Percentiles rank a stretch among this genome's conserved stretches.
These are phyloP conservation scores for Sporisorium exsertum DNA, from an alignment of 1,284 basidiomycete genomes.

Conservation along the genomic window DNA sequence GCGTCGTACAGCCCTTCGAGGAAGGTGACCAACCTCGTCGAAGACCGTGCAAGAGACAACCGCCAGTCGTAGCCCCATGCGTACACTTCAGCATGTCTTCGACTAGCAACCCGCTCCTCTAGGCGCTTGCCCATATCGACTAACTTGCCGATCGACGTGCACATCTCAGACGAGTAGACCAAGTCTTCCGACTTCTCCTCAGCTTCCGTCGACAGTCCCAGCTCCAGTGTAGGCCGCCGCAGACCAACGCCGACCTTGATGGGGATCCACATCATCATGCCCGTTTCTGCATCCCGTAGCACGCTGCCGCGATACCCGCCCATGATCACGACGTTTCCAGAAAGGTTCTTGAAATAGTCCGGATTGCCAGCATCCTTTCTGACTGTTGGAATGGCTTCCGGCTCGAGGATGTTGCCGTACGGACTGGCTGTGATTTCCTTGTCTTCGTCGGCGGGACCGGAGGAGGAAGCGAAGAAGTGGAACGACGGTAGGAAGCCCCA, in stretches of 20 bases:
- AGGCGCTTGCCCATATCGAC: constrained; percentile 67
- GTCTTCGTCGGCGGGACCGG: not conserved
- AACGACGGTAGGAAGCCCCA: constrained; percentile 48
- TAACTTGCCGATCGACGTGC: constrained; percentile 58
- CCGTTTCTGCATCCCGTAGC: constrained; percentile 61
- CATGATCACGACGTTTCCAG: constrained; percentile 66
- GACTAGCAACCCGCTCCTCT: constrained; percentile 40
- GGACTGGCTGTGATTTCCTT: not conserved
- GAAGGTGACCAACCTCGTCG: constrained; percentile 23
- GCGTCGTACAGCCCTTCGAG: constrained; percentile 51
- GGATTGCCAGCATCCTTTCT: constrained; percentile 44
- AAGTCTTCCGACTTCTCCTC: constrained; percentile 57
- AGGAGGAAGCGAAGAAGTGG: constrained; percentile 15
- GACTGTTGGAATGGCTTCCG: constrained; percentile 51
- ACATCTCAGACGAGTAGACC: constrained; percentile 61
- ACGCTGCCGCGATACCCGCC: constrained; percentile 69
- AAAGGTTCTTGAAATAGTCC: constrained; percentile 59
- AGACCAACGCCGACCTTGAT: constrained; percentile 65
- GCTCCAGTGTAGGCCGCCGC: constrained; percentile 60
- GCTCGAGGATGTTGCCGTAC: constrained; percentile 27
- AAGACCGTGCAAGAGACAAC: constrained; percentile 42
- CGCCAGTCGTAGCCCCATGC: constrained; percentile 69
- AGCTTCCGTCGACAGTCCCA: constrained; percentile 59
- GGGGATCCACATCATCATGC: constrained; percentile 66
- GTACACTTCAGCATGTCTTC: constrained; percentile 55